Evolutionary conservation across 768 basidiomycete species (phyloP).

Genomic region (Psilocybe subaeruginosa): DNA sequence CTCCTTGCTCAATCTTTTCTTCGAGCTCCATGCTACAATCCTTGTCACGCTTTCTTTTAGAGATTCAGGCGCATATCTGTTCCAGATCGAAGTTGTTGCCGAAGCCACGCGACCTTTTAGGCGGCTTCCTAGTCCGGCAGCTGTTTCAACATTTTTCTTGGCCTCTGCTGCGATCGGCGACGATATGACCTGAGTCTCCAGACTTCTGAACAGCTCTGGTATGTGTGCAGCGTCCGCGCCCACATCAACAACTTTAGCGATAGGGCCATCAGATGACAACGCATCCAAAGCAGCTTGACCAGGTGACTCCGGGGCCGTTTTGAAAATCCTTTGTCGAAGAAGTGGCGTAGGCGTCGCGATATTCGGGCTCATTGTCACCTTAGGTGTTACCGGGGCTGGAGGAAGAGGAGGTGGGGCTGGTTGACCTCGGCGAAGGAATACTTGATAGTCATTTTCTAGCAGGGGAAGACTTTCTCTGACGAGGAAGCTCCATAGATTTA

Average conservation of each 20-base stretch:
- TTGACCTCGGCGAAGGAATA: constrained; percentile 61
- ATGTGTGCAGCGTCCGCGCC: constrained; percentile 45
- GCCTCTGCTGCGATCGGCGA: constrained; percentile 24
- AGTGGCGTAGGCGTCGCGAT: constrained; percentile 41
- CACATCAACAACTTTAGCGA: constrained; percentile 52
- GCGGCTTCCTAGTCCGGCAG: constrained; percentile 9
- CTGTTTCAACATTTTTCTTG: constrained; percentile 22
- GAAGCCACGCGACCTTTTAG: constrained; percentile 8
- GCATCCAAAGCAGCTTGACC: constrained; percentile 52
- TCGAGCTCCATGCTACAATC: constrained; percentile 57
- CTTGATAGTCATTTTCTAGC: constrained; percentile 72
- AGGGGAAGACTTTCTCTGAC: constrained; percentile 59
- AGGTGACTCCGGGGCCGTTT: constrained; percentile 48
- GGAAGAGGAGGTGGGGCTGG: constrained; percentile 29
- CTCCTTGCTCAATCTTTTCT: constrained; percentile 52
- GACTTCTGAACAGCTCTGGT: constrained; percentile 34
- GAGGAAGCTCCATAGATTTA: constrained; percentile 65
- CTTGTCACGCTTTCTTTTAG: constrained; percentile 25
- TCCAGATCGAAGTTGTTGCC: constrained; percentile 6
- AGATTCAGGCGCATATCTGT: constrained; percentile 32
- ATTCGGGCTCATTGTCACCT: constrained; percentile 18
- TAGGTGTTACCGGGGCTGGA: constrained; percentile 17
- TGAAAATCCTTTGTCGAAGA: constrained; percentile 50
- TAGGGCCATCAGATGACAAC: constrained; percentile 61
- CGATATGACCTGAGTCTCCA: constrained; percentile 20